Evolutionary conservation across 805 yeast species (phyloP).

Genomic region (Zygoascus biomembranicola): DNA sequence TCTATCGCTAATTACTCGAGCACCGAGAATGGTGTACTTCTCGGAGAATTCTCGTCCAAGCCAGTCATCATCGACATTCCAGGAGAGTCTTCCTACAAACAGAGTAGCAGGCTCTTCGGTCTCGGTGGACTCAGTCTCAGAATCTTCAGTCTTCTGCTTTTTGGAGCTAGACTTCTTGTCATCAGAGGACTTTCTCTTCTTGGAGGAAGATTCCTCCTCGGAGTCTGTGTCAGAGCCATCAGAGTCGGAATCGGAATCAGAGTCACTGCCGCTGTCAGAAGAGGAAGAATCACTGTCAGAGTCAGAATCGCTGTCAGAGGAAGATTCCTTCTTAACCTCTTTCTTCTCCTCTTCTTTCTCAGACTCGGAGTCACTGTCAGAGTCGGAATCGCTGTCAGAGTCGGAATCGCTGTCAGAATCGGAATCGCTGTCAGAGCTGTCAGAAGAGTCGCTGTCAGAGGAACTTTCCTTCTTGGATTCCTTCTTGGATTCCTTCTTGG

Average conservation of each 20-base stretch:
- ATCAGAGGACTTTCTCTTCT: constrained; percentile 28
- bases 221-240: constrained; percentile 14
- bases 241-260: constrained; percentile 24
- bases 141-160: constrained; percentile 30
- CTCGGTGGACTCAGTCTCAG: constrained; percentile 4
- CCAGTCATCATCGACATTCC: constrained; percentile 97
- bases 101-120: constrained; percentile 70
- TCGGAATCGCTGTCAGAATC: constrained; percentile 12
- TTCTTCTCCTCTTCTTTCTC: constrained; percentile 21
- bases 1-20: constrained; percentile 92
- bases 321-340: constrained; percentile 49
- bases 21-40: constrained; percentile 59
- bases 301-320: constrained; percentile 16
- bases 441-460: constrained; percentile 20
- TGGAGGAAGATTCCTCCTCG: constrained; percentile 9
- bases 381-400: constrained; percentile 17
- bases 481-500: constrained; percentile 2
- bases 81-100: constrained; percentile 94
- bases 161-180: constrained; percentile 46
- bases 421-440: constrained; percentile 21
- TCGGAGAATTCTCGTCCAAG: constrained; percentile 69
- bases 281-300: constrained; percentile 21
- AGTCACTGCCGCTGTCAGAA: constrained; percentile 23
- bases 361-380: constrained; percentile 13
- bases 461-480: constrained; percentile 12